Conservation (phyloP, 148 eudicot genomes). For the Chenopodium album region DNA sequence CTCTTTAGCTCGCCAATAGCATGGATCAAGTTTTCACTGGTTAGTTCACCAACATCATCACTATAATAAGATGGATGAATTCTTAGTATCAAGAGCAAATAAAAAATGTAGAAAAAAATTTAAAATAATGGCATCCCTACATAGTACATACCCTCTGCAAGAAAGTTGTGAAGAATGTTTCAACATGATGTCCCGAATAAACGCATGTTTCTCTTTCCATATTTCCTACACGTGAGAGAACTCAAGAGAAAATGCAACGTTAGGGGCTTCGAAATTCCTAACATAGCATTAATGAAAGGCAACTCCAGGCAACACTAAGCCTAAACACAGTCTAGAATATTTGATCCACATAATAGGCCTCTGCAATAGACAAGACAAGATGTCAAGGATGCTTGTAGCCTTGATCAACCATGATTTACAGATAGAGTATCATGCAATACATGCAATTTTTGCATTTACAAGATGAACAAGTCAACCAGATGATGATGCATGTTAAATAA, state of each 20-base stretch:
- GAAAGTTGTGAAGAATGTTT: slow-evolving; percentile 56
- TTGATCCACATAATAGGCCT: not conserved
- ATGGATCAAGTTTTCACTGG: slow-evolving; percentile 38
- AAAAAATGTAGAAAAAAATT: not conserved
- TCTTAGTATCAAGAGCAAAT: slow-evolving; percentile 18
- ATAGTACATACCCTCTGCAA: slow-evolving; percentile 57
- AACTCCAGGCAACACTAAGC: not conserved
- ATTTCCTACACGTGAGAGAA: slow-evolving; percentile 35
- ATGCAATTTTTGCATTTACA: not conserved
- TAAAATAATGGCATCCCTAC: slow-evolving; percentile 5
- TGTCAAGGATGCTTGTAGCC: not conserved
- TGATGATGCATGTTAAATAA: not conserved
- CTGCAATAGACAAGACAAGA: not conserved
- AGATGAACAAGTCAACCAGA: not conserved
- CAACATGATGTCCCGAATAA: slow-evolving; percentile 36
- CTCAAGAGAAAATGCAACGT: not conserved
- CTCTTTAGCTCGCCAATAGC: slow-evolving; percentile 48
- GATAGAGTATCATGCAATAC: not conserved
- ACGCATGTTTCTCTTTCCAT: slow-evolving; percentile 30
- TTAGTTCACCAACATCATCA: slow-evolving; percentile 42
- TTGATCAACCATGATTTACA: not conserved
- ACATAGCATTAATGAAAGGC: not conserved
- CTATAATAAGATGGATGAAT: slow-evolving; percentile 12
- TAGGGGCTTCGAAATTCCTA: slow-evolving; percentile 1
- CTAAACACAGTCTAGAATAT: not conserved